Evolutionary conservation across 371 early-diverging fungal species (phyloP), one percentile per base, ranked within the genome.

Genomic region (Lichtheimia corymbifera): DNA sequence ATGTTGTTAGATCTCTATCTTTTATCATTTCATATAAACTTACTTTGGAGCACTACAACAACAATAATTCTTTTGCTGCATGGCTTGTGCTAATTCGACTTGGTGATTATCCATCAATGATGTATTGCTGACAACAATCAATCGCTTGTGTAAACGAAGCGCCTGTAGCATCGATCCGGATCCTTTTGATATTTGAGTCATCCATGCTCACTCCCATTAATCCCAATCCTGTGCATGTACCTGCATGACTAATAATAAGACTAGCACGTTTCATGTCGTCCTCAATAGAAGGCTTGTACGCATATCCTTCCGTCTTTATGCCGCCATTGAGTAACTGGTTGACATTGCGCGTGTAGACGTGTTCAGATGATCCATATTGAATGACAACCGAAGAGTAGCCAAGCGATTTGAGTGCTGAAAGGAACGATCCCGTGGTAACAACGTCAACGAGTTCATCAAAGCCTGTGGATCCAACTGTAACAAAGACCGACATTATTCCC

Each of bases 401-500:
- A n/a, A 77, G 64, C 3, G 49, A 45, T 4, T 52, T 45, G 35
- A 91, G 70, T 4, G 74, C 54, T 2, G 55, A 59, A 30, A 89
- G 72, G 50, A 93, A 82, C n/a, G 71, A 58, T 0, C 53, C 28
- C 5, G 79, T 70, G 30, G 78, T 70, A 3, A 83, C 74, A 4
- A 73, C 65, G 11, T 60, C 50, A 40, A 95, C 75, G 15, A 97
- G 83, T 4, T 76, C 78, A 65, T 93, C 92, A 66, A 97, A 97
- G 0, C 88, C 85, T 5, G 95, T 95, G 9, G 95, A 90, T 14
- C 97, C 97, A 9, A 97, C 95, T 0, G 96, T 96, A 27, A 94
- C 86, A 67, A 95, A 93, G 12, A 88, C 44, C 14, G 58, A 50
- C 67, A 69, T 67, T 43, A 42, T 53, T 53, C 20, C 25, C 5